Conservation (phyloP, 2,329 filamentous ascomycete species). For the Fusarium buharicum region DNA sequence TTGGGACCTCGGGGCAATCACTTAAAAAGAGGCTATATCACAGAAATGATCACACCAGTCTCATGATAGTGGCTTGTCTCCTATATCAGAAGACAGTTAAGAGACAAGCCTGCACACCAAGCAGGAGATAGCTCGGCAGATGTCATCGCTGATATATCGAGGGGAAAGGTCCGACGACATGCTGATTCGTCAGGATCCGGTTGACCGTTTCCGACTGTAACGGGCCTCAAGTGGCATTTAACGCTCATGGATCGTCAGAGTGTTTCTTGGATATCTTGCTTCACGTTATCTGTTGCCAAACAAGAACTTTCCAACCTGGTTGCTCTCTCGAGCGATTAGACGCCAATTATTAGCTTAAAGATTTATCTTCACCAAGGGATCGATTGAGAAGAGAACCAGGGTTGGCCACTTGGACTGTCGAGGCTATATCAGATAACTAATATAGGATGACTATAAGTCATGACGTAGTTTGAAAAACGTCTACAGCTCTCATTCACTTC, state of each 20-base stretch:
- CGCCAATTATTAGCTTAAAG: no score
- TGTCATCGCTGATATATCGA: conserved; percentile 9
- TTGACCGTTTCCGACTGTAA: not conserved
- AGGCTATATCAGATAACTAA: no score
- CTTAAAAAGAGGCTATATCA: conserved; percentile 17
- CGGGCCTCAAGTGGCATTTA: not conserved
- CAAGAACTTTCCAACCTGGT: no score
- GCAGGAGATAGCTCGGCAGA: conserved; percentile 8
- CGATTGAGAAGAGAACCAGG: no score
- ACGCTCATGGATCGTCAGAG: not conserved
- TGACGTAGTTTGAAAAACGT: no score
- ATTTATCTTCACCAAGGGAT: no score
- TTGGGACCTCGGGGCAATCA: conserved; percentile 15
- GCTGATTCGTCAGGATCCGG: not conserved
- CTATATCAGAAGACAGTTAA: not conserved
- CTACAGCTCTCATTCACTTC: no score
- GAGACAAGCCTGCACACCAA: not conserved
- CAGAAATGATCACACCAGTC: conserved; percentile 21
- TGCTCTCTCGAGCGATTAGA: no score
- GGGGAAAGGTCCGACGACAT: not conserved
- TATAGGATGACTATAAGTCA: no score
- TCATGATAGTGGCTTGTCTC: not conserved
- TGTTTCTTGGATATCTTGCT: not conserved
- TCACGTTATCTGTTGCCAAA: no score
- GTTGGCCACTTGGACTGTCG: no score